These are phyloP conservation scores for Ilex asprella DNA, from an alignment of 257 asterid species.

Conservation along the genomic window DNA sequence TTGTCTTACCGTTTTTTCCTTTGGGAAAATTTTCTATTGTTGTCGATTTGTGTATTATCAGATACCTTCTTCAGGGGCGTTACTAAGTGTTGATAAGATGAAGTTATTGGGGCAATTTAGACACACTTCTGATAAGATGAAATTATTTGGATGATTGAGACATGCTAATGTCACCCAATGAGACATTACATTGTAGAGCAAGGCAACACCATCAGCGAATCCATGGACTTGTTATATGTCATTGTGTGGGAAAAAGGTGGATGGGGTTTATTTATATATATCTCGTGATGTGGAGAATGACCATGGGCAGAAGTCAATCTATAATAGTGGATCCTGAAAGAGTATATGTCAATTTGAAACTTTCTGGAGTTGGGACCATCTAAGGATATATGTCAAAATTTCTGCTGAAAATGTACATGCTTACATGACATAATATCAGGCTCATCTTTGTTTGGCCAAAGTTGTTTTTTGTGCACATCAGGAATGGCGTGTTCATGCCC, in stretches of 20 bases:
- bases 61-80: too few species aligned
- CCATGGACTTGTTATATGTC: background rate
- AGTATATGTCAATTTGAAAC: background rate
- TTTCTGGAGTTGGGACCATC: background rate
- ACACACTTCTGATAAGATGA: too few species aligned
- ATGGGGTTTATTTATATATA: background rate
- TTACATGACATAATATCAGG: background rate
- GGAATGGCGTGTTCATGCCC: conserved; percentile 14
- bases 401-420: background rate
- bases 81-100: too few species aligned
- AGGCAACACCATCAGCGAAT: background rate
- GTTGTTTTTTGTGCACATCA: conserved; percentile 3
- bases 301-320: background rate
- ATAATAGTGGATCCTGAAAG: background rate
- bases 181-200: background rate
- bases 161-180: background rate
- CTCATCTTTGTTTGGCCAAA: conserved; percentile 9
- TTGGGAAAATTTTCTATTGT: background rate
- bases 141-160: background rate
- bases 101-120: too few species aligned
- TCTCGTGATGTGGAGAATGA: background rate
- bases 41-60: too few species aligned
- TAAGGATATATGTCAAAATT: background rate
- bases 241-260: too few species aligned
- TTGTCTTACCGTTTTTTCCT: conserved; percentile 3